phyloP scores from a whole-genome alignment of 2,329 filamentous ascomycete genomes.

The Massarina eburnea region DNA sequence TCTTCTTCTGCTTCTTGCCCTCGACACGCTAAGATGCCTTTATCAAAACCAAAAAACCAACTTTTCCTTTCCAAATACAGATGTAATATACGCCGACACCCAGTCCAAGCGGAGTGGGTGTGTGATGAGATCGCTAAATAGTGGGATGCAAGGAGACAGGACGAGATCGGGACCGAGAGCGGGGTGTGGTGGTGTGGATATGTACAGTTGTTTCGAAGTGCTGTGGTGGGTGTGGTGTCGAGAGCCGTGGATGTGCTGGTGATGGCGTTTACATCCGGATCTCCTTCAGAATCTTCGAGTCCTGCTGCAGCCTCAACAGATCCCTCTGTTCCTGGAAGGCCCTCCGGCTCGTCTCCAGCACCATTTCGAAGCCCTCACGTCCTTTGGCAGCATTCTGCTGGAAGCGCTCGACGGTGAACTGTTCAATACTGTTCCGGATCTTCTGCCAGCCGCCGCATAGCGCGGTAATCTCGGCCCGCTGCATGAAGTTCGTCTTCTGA shows the following conservation, averaged over 20 bases:
- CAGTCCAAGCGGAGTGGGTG: background rate
- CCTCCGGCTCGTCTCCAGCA: slow-evolving; percentile 87
- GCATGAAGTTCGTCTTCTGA: slow-evolving; percentile 75
- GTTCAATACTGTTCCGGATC: slow-evolving; percentile 94
- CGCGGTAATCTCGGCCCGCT: slow-evolving; percentile 90
- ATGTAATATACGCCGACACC: background rate
- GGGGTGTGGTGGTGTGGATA: background rate
- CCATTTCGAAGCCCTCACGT: slow-evolving; percentile 90
- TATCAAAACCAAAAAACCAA: background rate
- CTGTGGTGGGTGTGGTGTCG: background rate
- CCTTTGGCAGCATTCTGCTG: slow-evolving; percentile 88
- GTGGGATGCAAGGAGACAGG: background rate
- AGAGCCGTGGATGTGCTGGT: background rate
- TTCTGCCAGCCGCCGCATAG: slow-evolving; percentile 96
- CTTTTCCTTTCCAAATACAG: background rate
- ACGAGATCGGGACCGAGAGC: background rate
- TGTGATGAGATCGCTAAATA: background rate
- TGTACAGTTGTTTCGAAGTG: background rate
- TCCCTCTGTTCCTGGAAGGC: slow-evolving; percentile 90
- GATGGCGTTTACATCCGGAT: slow-evolving; percentile 26
- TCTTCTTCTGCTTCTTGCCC: background rate
- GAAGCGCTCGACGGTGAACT: slow-evolving; percentile 85
- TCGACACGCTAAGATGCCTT: background rate
- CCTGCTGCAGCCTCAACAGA: slow-evolving; percentile 51
- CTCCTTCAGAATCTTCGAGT: slow-evolving; percentile 33